A percentile compares a stretch with the other conserved stretches of the same genome.
phyloP scores from a whole-genome alignment of 495 filamentous ascomycete species.

The Hypoxylon lenormandii region DNA sequence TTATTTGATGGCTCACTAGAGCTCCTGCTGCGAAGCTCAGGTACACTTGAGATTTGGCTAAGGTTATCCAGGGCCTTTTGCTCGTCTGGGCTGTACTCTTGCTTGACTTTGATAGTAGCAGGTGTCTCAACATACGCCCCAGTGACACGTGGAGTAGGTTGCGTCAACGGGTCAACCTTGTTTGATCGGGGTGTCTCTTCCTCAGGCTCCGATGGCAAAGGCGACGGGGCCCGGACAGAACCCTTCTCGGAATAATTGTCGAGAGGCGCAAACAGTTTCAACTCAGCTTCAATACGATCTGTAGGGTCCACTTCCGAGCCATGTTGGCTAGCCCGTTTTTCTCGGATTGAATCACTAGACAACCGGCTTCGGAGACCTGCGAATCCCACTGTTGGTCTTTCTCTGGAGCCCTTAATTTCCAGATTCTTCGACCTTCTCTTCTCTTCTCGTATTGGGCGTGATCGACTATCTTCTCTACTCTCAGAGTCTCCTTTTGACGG shows the following conservation, averaged over 20 bases:
- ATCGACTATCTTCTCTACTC: slow-evolving; percentile 22
- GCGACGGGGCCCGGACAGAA: slow-evolving; percentile 63
- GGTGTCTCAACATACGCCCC: slow-evolving; percentile 68
- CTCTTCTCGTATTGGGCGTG: slow-evolving; percentile 35
- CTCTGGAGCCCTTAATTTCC: slow-evolving; percentile 46
- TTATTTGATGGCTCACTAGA: slow-evolving; percentile 30
- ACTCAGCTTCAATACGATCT: slow-evolving; percentile 67
- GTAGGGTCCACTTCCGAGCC: slow-evolving; percentile 67
- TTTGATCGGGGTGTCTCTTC: slow-evolving; percentile 62
- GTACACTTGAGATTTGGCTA: slow-evolving; percentile 4
- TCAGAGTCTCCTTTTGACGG: slow-evolving; percentile 11
- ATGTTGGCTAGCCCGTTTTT: slow-evolving; percentile 55
- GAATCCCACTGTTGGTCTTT: slow-evolving; percentile 57
- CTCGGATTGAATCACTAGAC: slow-evolving; percentile 55
- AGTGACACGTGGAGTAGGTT: slow-evolving; percentile 63
- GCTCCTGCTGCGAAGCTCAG: slow-evolving; percentile 22
- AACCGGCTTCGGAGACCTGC: slow-evolving; percentile 50
- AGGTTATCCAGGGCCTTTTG: slow-evolving; percentile 6
- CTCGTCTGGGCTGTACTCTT: slow-evolving; percentile 21
- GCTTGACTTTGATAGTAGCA: slow-evolving; percentile 56
- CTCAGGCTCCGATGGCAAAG: slow-evolving; percentile 48
- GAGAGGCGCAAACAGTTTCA: slow-evolving; percentile 65
- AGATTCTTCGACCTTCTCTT: slow-evolving; percentile 35
- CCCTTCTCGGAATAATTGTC: slow-evolving; percentile 67
- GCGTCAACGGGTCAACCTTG: slow-evolving; percentile 59